These are phyloP conservation scores for Penicillium capsulatum DNA, from an alignment of 2,329 filamentous ascomycete genomes.

Conservation along the genomic window DNA sequence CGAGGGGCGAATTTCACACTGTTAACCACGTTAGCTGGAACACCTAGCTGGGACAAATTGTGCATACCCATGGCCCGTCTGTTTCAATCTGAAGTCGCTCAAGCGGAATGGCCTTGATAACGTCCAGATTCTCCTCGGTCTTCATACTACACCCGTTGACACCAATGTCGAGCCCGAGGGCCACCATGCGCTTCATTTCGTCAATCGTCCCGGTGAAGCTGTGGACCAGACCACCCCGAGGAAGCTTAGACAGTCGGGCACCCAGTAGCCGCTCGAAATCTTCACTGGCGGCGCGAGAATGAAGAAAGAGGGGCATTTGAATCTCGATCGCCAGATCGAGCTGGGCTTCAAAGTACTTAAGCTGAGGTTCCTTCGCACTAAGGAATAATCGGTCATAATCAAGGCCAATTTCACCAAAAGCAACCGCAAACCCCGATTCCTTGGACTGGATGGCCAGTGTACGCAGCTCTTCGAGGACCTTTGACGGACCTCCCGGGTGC, in stretches of 20 bases:
- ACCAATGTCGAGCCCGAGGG: constrained; percentile 81
- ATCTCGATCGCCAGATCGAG: constrained; percentile 71
- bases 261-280: constrained; percentile 76
- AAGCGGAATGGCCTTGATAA: constrained; percentile 74
- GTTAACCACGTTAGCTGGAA: constrained; percentile 4
- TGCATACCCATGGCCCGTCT: constrained; percentile 74
- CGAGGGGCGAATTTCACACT: constrained; percentile 85
- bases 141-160: constrained; percentile 97
- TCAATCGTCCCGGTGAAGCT: constrained; percentile 85
- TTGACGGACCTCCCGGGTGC: constrained; percentile 44
- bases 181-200: constrained; percentile 77
- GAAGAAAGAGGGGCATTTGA: constrained; percentile 83
- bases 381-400: constrained; percentile 92
- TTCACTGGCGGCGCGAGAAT: constrained; percentile 78
- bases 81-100: constrained; percentile 89
- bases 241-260: constrained; percentile 60
- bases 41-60: neutral
- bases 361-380: constrained; percentile 71
- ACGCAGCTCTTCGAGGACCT: constrained; percentile 56
- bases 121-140: constrained; percentile 82
- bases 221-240: constrained; percentile 80
- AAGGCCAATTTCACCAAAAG: constrained; percentile 91
- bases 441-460: constrained; percentile 60
- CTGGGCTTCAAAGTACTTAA: constrained; percentile 80
- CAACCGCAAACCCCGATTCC: constrained; percentile 59